These are phyloP conservation scores for Prinsepia uniflora DNA, from an alignment of 306 rosid species.

Conservation along the genomic window DNA sequence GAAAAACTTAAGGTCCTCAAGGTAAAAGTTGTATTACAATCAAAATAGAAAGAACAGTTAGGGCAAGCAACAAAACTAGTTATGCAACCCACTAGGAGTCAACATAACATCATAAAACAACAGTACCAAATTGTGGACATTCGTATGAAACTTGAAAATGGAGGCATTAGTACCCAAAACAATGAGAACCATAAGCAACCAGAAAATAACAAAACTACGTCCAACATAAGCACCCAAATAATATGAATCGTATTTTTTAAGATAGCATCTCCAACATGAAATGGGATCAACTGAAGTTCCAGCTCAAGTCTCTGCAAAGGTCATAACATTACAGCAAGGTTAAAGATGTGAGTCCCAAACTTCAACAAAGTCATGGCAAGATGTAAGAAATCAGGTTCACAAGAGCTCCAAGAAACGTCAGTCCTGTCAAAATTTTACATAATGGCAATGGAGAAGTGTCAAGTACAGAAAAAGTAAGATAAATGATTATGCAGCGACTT, in stretches of 20 bases:
- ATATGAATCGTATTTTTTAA: slow-evolving; percentile 32
- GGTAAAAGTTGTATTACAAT: slow-evolving; percentile 26
- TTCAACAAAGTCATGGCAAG: slow-evolving; percentile 99
- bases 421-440: slow-evolving; percentile 89
- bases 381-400: slow-evolving; percentile 98
- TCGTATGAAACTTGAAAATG: slow-evolving; percentile 32
- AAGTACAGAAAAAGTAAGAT: slow-evolving; percentile 45
- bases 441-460: slow-evolving; percentile 53
- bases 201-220: slow-evolving; percentile 34
- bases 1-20: slow-evolving; percentile 21
- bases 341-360: slow-evolving; percentile 99
- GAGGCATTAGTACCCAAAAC: slow-evolving; percentile 51
- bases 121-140: slow-evolving; percentile 38
- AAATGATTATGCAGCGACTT: slow-evolving; percentile 18
- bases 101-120: slow-evolving; percentile 36
- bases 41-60: slow-evolving; percentile 34
- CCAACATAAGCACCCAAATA: slow-evolving; percentile 40
- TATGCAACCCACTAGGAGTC: slow-evolving; percentile 23
- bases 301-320: slow-evolving; percentile 87
- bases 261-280: slow-evolving; percentile 45
- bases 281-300: slow-evolving; percentile 39
- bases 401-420: slow-evolving; percentile 98
- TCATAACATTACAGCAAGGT: slow-evolving; percentile 98
- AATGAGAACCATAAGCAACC: slow-evolving; percentile 35
- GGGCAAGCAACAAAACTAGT: slow-evolving; percentile 34